A percentile compares a stretch with the other conserved stretches of the same genome.
Conservation (phyloP, 345 rosid species). For the Chamaenerion angustifolium region DNA sequence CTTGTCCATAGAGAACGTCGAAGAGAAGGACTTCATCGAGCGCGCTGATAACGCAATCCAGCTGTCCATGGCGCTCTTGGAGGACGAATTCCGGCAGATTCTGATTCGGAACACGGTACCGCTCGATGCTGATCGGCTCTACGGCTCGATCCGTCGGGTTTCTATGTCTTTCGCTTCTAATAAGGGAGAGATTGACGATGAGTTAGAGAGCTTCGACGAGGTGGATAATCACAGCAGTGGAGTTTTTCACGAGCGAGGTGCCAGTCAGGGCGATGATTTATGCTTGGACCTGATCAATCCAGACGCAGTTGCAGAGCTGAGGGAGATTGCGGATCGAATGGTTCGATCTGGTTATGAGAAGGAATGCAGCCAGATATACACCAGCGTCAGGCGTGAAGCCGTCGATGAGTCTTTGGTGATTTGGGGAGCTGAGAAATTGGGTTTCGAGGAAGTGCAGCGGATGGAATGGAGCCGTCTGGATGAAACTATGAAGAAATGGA, state of each 20-base stretch:
- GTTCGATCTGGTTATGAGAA: conserved; percentile 77
- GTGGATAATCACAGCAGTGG: conserved; percentile 45
- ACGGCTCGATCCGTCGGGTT: conserved; percentile 76
- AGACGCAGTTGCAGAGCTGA: conserved; percentile 51
- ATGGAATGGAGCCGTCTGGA: conserved; percentile 82
- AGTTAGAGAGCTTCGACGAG: conserved; percentile 57
- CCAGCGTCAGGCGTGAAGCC: conserved; percentile 64
- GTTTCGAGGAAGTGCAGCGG: conserved; percentile 94
- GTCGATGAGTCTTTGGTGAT: conserved; percentile 72
- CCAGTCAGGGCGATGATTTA: conserved; percentile 63
- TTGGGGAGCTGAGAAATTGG: conserved; percentile 76
- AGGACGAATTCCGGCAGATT: conserved; percentile 76
- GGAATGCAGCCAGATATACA: conserved; percentile 86
- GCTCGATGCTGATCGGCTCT: conserved; percentile 59
- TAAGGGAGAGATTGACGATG: conserved; percentile 62
- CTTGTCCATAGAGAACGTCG: conserved; percentile 26
- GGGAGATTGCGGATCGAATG: conserved; percentile 84
- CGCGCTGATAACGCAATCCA: conserved; percentile 82
- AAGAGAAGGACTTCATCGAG: conserved; percentile 32
- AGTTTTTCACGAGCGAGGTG: conserved; percentile 75
- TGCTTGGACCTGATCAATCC: conserved; percentile 65
- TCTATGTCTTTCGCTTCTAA: conserved; percentile 40
- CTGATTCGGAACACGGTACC: conserved; percentile 74
- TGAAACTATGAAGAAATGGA: conserved; percentile 98
- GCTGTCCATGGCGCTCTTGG: conserved; percentile 80